A percentile compares a stretch with the other conserved stretches of the same genome.
Evolutionary conservation across 768 basidiomycete species (phyloP).

Genomic region (Russula foetens): DNA sequence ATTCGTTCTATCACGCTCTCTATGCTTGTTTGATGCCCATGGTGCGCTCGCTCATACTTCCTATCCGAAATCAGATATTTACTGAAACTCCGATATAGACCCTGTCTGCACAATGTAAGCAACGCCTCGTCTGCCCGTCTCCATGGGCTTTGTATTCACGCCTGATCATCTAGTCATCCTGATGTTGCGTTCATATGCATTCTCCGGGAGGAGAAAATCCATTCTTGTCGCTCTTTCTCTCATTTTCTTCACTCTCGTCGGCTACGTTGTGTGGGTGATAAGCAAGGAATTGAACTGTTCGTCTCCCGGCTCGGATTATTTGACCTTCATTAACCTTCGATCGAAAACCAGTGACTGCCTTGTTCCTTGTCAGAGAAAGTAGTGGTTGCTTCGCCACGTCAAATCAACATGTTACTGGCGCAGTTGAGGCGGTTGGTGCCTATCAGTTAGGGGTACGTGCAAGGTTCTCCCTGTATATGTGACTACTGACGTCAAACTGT

Average conservation of each 20-base stretch:
- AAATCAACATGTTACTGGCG: background rate
- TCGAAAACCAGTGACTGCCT: background rate
- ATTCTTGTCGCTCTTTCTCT: slow-evolving; percentile 2
- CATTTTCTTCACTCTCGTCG: background rate
- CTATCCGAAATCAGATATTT: background rate
- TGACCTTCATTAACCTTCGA: background rate
- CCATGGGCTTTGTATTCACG: background rate
- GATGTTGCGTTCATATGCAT: slow-evolving; percentile 18
- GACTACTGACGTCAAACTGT: background rate
- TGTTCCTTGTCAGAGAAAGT: background rate
- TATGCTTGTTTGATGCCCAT: slow-evolving; percentile 6
- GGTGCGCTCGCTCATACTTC: background rate
- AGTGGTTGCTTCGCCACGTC: slow-evolving; percentile 10
- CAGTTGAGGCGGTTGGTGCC: background rate
- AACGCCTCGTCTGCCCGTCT: background rate
- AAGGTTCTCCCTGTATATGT: background rate
- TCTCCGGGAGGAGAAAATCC: background rate
- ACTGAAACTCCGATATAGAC: background rate
- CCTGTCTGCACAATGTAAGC: slow-evolving; percentile 13
- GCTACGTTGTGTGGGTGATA: slow-evolving; percentile 4
- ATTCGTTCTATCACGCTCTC: background rate
- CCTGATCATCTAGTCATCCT: slow-evolving; percentile 5
- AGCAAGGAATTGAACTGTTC: background rate
- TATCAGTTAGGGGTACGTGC: slow-evolving; percentile 15
- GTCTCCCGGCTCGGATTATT: background rate